These are phyloP conservation scores for Calocera viscosa DNA, from an alignment of 768 basidiomycete genomes.

Conservation along the genomic window DNA sequence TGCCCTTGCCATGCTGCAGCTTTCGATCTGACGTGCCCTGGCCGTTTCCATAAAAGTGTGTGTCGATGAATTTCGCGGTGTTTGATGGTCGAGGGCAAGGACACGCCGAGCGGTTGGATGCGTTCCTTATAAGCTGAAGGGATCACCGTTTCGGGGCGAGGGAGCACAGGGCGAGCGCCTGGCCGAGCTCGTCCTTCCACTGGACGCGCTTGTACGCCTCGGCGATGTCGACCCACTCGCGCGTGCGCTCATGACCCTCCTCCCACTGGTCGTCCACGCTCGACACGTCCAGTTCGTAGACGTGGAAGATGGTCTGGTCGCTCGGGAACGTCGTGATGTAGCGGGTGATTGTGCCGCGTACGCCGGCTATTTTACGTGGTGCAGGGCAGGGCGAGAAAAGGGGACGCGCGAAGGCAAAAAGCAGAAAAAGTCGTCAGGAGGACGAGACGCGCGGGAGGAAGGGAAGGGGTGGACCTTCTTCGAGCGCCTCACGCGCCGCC, in stretches of 20 bases:
- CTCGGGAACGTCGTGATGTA: slow-evolving; percentile 73
- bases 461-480: slow-evolving; percentile 84
- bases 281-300: slow-evolving; percentile 76
- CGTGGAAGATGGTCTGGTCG: slow-evolving; percentile 72
- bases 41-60: not conserved
- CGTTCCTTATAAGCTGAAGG: no score
- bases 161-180: slow-evolving; percentile 28
- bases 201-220: slow-evolving; percentile 61
- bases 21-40: not conserved
- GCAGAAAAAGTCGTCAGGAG: slow-evolving; percentile 27
- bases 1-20: not conserved
- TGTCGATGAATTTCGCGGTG: not conserved
- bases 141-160: not conserved
- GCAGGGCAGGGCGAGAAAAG: slow-evolving; percentile 1
- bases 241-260: slow-evolving; percentile 60
- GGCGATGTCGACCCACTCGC: slow-evolving; percentile 82
- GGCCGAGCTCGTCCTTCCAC: slow-evolving; percentile 77
- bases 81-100: no score
- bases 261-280: slow-evolving; percentile 69
- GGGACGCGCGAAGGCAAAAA: slow-evolving; percentile 42
- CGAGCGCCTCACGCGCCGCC: slow-evolving; percentile 81
- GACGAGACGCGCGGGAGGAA: slow-evolving; percentile 40
- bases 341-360: slow-evolving; percentile 74
- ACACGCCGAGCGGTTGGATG: no score
- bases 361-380: slow-evolving; percentile 52